Base-by-base conservation (phyloP, 225 moss, liverwort and hornwort genomes). In the Rhytidiadelphus loreus region DNA sequence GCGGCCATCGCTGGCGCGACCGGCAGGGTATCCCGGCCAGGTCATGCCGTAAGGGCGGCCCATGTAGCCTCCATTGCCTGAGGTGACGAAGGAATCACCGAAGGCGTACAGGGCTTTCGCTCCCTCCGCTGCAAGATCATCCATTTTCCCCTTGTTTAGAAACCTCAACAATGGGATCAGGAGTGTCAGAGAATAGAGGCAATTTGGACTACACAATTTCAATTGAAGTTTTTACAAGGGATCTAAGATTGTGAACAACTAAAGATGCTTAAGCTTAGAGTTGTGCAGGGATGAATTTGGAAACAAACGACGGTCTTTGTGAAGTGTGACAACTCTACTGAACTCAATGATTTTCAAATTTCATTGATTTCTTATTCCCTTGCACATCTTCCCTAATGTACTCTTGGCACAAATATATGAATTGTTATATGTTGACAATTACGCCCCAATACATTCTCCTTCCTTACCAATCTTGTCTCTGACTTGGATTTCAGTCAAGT, bases 1-100 rank as follows among this genome's bases (percentile, higher is more conserved):
- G 85, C 91, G 92, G n/a, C 92, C 94, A 89, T 94, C 91, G 84
- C 86, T 83, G 17, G 92, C 91, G 58, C 92, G 94, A 30, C 94
- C 92, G 25, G 92, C 90, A 37, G 81, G 83, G 25, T 86, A 60
- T 29, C 94, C 92, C 3, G 91, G 92, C 92, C 94, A 94, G 13
- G 94, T 93, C 79, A 90, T 89, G 17, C 93, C 93, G 44, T 81
- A 94, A 13, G 94, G 94, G 11, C 28, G 65, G 4, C 37, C 88
- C 85, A 24, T 57, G 78, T 88, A 93, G 30, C 91, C 93, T 88
- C 89, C 91, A 86, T 94, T 94, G 52, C 93, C 92, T 6, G 88
- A 46, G 39, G 91, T 88, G 60, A 85, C 90, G 37, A 92, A 94
- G 21, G 94, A 94, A 82, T 94, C 94, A 29, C 93, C 94, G 62